A percentile compares a stretch with the other conserved stretches of the same genome.
Conservation (phyloP, 202 grass and related monocot genomes). For the Panicum hallii region DNA sequence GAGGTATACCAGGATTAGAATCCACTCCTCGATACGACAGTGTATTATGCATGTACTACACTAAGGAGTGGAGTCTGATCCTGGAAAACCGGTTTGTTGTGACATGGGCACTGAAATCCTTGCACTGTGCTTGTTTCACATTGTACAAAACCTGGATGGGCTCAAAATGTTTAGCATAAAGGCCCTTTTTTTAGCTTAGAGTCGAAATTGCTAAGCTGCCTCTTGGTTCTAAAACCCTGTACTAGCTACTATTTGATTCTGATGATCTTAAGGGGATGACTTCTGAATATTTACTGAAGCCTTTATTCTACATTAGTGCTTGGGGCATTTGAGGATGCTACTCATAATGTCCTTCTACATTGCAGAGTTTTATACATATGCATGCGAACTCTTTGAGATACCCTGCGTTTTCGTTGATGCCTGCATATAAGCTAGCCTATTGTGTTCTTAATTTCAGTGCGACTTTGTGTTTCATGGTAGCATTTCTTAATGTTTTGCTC, state of each 20-base stretch:
- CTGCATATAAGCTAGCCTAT: background rate
- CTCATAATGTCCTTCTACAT: slow-evolving; percentile 2
- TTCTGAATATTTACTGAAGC: background rate
- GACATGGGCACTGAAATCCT: background rate
- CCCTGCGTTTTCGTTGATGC: background rate
- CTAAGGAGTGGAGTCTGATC: background rate
- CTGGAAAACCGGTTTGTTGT: background rate
- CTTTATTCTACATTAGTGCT: background rate
- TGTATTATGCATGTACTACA: background rate
- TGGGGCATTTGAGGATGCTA: slow-evolving; percentile 30
- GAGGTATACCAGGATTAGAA: background rate
- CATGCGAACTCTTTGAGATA: background rate
- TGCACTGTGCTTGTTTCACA: background rate
- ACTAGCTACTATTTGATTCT: background rate
- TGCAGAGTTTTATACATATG: background rate
- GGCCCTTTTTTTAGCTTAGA: background rate
- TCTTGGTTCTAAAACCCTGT: background rate
- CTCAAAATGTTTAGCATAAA: background rate
- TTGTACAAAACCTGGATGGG: background rate
- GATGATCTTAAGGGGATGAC: background rate
- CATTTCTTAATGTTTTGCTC: background rate
- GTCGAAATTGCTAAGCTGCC: background rate
- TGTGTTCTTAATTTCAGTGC: slow-evolving; percentile 10
- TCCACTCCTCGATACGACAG: background rate
- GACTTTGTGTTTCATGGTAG: slow-evolving; percentile 14